Conservation (phyloP, 2,329 filamentous ascomycete species). For the Tolypocladium tropicale region DNA sequence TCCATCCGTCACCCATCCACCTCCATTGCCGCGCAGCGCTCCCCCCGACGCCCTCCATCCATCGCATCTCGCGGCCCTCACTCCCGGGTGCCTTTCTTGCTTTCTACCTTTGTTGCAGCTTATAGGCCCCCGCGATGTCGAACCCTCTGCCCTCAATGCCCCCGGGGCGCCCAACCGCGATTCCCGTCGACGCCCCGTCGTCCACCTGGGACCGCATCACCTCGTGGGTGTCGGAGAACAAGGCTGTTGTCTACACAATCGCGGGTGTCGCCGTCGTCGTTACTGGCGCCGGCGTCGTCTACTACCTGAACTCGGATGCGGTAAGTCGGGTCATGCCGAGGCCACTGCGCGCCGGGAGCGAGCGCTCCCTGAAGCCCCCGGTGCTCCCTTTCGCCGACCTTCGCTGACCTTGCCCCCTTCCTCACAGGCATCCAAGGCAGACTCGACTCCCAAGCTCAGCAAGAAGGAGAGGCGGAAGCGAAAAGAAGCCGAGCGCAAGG, state of each 20-base stretch:
- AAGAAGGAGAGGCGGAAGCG: slow-evolving; percentile 87
- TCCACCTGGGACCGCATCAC: slow-evolving; percentile 85
- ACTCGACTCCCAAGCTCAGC: slow-evolving; percentile 58
- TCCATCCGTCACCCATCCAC: slow-evolving; percentile 11
- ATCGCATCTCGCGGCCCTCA: slow-evolving; percentile 14
- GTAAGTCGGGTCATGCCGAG: slow-evolving; percentile 37
- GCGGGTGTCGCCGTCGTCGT: slow-evolving; percentile 89
- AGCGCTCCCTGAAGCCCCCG: no score
- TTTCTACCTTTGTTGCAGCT: slow-evolving; percentile 8
- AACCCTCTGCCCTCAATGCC: slow-evolving; percentile 39
- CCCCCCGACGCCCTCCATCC: slow-evolving; percentile 17
- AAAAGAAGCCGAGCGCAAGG: slow-evolving; percentile 64
- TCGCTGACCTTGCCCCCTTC: not conserved
- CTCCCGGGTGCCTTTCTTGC: slow-evolving; percentile 13
- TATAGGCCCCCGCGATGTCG: slow-evolving; percentile 25
- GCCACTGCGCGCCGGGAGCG: not conserved
- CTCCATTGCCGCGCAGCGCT: not conserved
- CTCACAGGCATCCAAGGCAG: slow-evolving; percentile 31
- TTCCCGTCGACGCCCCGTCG: slow-evolving; percentile 47
- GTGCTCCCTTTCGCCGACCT: not conserved
- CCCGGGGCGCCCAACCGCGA: slow-evolving; percentile 30
- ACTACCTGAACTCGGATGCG: slow-evolving; percentile 64
- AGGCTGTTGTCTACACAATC: slow-evolving; percentile 90
- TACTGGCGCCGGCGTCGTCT: slow-evolving; percentile 82
- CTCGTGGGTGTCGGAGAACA: slow-evolving; percentile 90